Conservation (phyloP, 805 yeast genomes). For the Cephaloascus albidus region DNA sequence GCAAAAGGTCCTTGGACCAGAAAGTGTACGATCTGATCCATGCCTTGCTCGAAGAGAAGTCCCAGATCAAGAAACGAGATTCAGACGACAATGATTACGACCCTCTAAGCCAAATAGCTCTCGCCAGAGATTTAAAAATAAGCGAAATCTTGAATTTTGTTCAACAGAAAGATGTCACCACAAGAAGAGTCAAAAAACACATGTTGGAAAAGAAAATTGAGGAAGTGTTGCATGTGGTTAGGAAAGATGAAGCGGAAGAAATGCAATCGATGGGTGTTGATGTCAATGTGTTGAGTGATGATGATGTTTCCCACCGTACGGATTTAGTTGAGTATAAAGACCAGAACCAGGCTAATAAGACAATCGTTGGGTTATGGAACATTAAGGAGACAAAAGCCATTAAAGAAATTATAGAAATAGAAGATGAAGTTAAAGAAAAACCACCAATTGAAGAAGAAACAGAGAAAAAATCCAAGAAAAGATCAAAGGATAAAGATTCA, state of each 20-base stretch:
- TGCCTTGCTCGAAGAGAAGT: conserved; percentile 49
- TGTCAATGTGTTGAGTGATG: conserved; percentile 6
- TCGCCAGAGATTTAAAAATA: conserved; percentile 49
- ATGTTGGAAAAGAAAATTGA: conserved; percentile 57
- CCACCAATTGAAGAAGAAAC: conserved; percentile 13
- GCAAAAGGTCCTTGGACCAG: conserved; percentile 30
- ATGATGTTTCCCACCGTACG: conserved; percentile 24
- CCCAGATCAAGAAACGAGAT: conserved; percentile 28
- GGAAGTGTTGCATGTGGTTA: conserved; percentile 41
- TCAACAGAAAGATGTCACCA: conserved; percentile 55
- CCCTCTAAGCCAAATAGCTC: conserved; percentile 35
- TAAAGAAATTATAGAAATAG: conserved; percentile 2
- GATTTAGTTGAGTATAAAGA: conserved; percentile 60
- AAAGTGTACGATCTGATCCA: conserved; percentile 49
- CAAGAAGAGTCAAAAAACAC: conserved; percentile 61
- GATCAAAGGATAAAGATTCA: conserved; percentile 6
- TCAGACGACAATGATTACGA: conserved; percentile 22
- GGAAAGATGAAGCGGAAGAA: conserved; percentile 56
- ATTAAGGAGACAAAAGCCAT: conserved; percentile 3
- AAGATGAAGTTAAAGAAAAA: no score
- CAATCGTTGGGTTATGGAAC: conserved; percentile 68
- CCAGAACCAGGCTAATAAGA: conserved; percentile 63
- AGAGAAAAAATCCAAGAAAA: conserved; percentile 4
- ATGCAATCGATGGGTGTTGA: conserved; percentile 22
- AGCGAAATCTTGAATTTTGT: conserved; percentile 48